These are phyloP conservation scores for Antrodiella citrinella DNA, from an alignment of 768 basidiomycete species.

Conservation along the genomic window DNA sequence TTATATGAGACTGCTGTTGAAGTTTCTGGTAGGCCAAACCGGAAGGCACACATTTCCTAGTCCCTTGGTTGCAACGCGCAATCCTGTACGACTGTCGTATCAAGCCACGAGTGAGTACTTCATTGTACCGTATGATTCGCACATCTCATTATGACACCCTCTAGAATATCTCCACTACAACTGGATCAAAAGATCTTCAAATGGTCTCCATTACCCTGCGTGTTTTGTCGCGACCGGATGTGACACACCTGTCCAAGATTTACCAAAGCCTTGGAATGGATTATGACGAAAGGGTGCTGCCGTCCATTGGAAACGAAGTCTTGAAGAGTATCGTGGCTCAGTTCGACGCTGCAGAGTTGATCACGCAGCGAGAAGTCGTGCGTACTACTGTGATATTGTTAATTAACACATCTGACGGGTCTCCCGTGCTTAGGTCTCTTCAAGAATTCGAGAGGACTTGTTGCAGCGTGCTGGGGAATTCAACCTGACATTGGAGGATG, in stretches of 20 bases:
- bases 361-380: slow-evolving; percentile 96
- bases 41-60: slow-evolving; percentile 93
- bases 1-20: slow-evolving; percentile 3
- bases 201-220: slow-evolving; percentile 97
- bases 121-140: neutral
- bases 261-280: slow-evolving; percentile 93
- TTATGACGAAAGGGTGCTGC: slow-evolving; percentile 96
- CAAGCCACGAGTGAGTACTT: slow-evolving; percentile 76
- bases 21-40: slow-evolving; percentile 76
- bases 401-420: neutral
- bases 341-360: slow-evolving; percentile 94
- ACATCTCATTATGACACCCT: slow-evolving; percentile 2
- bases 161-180: slow-evolving; percentile 97
- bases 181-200: slow-evolving; percentile 96
- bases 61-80: slow-evolving; percentile 93
- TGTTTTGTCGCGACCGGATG: slow-evolving; percentile 90
- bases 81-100: slow-evolving; percentile 97
- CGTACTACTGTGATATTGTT: too few relatives aligned
- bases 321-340: slow-evolving; percentile 97
- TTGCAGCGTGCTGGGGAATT: slow-evolving; percentile 93
- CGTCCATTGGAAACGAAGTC: slow-evolving; percentile 97
- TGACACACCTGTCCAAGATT: slow-evolving; percentile 80
- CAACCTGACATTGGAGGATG: slow-evolving; percentile 91
- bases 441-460: slow-evolving; percentile 86
- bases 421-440: slow-evolving; percentile 75